Evolutionary conservation across 805 yeast species (phyloP).

Genomic region (Wickerhamiella qilinensis): DNA sequence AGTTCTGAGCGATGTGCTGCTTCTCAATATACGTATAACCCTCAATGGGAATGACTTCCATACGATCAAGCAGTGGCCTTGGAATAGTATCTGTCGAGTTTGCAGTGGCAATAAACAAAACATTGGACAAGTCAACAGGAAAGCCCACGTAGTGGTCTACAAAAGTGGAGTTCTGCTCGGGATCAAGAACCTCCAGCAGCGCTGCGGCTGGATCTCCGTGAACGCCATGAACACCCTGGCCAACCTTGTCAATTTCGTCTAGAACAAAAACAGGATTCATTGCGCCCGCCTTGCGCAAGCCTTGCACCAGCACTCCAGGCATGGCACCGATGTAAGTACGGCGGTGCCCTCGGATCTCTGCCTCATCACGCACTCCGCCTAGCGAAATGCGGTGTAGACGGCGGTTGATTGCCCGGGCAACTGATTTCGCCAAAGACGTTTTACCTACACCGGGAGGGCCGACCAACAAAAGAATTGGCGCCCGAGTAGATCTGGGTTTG

Average conservation of each 20-base stretch:
- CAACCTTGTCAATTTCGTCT: constrained; percentile 74
- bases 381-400: constrained; percentile 65
- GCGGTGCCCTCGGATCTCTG: constrained; percentile 81
- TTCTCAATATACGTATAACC: constrained; percentile 75
- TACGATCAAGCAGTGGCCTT: constrained; percentile 64
- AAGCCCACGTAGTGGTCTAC: constrained; percentile 74
- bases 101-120: constrained; percentile 73
- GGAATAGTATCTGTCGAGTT: constrained; percentile 58
- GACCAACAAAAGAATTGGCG: constrained; percentile 67
- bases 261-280: constrained; percentile 72
- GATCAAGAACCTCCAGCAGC: constrained; percentile 71
- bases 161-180: constrained; percentile 68
- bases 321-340: constrained; percentile 84
- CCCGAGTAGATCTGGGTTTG: constrained; percentile 15
- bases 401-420: constrained; percentile 58
- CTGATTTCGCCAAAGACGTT: constrained; percentile 69
- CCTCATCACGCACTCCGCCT: constrained; percentile 80
- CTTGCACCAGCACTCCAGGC: constrained; percentile 73
- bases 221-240: constrained; percentile 32
- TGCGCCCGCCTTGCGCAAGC: constrained; percentile 54
- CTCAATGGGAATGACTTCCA: constrained; percentile 62
- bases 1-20: constrained; percentile 48
- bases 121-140: constrained; percentile 70
- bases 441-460: constrained; percentile 96
- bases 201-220: constrained; percentile 90